phyloP scores from a whole-genome alignment of 495 filamentous ascomycete species.

The Mytilinidion resinicola region DNA sequence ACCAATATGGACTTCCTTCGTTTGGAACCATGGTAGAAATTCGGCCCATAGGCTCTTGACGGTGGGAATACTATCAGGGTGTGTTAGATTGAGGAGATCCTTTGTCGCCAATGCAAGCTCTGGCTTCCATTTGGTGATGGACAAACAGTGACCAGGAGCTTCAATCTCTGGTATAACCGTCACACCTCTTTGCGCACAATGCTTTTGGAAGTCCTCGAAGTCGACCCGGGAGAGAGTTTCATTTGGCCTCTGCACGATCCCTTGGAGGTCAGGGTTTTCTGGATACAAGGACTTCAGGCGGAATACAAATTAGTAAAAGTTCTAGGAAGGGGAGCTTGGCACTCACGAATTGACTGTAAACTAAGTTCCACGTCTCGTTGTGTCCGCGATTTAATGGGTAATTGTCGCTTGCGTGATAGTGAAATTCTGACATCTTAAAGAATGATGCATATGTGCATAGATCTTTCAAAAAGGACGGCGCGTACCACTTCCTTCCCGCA shows the following conservation, averaged over 20 bases:
- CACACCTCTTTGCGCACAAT: conserved; percentile 48
- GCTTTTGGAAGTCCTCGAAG: conserved; percentile 46
- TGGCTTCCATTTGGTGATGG: conserved; percentile 53
- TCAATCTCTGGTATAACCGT: conserved; percentile 53
- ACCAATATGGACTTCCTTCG: conserved; percentile 52
- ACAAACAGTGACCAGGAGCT: conserved; percentile 47
- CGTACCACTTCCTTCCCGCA: conserved; percentile 53
- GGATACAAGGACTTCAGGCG: conserved; percentile 35
- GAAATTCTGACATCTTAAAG: conserved; percentile 54
- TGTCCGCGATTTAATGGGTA: conserved; percentile 49
- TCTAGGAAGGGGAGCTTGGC: no score
- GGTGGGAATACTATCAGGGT: conserved; percentile 49
- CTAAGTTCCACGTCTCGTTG: conserved; percentile 45
- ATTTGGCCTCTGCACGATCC: conserved; percentile 43
- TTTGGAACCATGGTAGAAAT: conserved; percentile 52
- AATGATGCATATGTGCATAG: conserved; percentile 52
- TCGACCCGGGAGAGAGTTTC: conserved; percentile 45
- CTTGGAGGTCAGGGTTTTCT: conserved; percentile 36
- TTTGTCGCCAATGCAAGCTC: conserved; percentile 45
- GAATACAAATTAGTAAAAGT: no score
- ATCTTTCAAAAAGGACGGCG: conserved; percentile 47
- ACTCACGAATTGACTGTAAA: conserved; percentile 45
- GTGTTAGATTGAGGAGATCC: conserved; percentile 49
- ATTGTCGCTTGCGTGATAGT: conserved; percentile 54
- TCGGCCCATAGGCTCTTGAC: conserved; percentile 51